phyloP scores from a whole-genome alignment of 805 yeast genomes.

The Wickerhamiella nectarea region DNA sequence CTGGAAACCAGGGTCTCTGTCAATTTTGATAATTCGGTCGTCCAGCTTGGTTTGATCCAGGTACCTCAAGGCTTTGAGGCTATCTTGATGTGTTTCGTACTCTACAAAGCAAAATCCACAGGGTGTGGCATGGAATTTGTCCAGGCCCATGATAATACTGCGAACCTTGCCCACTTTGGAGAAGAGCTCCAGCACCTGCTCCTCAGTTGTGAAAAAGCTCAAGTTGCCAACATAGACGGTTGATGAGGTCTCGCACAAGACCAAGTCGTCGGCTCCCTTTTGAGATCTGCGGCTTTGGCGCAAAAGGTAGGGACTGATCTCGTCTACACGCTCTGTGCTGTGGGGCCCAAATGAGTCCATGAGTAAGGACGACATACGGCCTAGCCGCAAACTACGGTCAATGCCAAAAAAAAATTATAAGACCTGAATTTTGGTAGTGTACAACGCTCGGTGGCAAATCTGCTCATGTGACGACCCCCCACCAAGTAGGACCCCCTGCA shows the following conservation, averaged over 20 bases:
- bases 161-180: constrained; percentile 60
- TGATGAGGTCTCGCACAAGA: constrained; percentile 48
- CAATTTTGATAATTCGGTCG: constrained; percentile 68
- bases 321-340: constrained; percentile 28
- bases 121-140: constrained; percentile 79
- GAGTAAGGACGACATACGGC: neutral
- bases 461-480: no score
- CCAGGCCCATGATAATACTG: constrained; percentile 86
- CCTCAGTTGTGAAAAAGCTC: constrained; percentile 86
- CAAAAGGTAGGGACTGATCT: constrained; percentile 24
- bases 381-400: no score
- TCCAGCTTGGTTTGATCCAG: constrained; percentile 73
- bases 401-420: no score
- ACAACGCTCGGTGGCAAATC: no score
- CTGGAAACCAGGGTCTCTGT: constrained; percentile 87
- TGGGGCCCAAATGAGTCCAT: constrained; percentile 19
- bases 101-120: constrained; percentile 95
- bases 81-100: constrained; percentile 52
- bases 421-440: no score
- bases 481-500: neutral
- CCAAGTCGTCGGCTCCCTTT: constrained; percentile 39
- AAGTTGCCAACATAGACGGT: constrained; percentile 88
- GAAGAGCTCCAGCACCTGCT: constrained; percentile 80
- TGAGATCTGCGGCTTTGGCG: constrained; percentile 25
- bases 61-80: constrained; percentile 71